phyloP scores from a whole-genome alignment of 345 rosid genomes.

The Populus tremula region DNA sequence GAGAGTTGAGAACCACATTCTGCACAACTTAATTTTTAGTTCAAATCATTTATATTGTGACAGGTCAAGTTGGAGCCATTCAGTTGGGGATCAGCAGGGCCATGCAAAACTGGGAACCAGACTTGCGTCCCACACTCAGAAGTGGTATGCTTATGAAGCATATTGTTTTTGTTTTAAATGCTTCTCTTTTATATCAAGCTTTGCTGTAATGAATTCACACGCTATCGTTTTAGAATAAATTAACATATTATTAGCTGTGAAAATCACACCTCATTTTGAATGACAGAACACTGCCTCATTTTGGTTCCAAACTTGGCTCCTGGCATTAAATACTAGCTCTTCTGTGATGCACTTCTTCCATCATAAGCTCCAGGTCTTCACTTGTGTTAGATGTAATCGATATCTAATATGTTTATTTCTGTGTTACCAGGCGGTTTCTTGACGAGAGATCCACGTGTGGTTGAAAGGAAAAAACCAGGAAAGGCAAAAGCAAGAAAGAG shows the following conservation, averaged over 20 bases:
- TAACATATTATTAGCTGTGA: neutral
- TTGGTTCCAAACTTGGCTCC: neutral
- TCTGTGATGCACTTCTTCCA: neutral
- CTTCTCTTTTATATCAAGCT: neutral
- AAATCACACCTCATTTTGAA: neutral
- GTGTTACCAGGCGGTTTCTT: constrained; percentile 66
- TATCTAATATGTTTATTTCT: neutral
- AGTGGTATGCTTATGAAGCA: constrained; percentile 36
- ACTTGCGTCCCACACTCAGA: constrained; percentile 76
- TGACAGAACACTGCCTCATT: neutral
- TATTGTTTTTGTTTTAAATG: neutral
- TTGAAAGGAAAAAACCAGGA: constrained; percentile 98
- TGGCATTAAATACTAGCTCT: neutral
- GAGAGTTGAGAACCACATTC: neutral
- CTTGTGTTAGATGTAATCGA: neutral
- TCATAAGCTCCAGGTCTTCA: neutral
- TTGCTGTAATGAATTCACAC: neutral
- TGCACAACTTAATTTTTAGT: neutral
- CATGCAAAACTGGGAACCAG: constrained; percentile 94
- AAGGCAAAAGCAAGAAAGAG: constrained; percentile 98
- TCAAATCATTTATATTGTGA: constrained; percentile 15
- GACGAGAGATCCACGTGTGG: constrained; percentile 92
- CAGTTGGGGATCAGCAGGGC: constrained; percentile 89
- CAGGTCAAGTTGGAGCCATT: constrained; percentile 98
- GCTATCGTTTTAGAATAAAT: no score